These are phyloP conservation scores for Cryphonectria carpinicola DNA, from an alignment of 2,329 filamentous ascomycete genomes.

Conservation along the genomic window DNA sequence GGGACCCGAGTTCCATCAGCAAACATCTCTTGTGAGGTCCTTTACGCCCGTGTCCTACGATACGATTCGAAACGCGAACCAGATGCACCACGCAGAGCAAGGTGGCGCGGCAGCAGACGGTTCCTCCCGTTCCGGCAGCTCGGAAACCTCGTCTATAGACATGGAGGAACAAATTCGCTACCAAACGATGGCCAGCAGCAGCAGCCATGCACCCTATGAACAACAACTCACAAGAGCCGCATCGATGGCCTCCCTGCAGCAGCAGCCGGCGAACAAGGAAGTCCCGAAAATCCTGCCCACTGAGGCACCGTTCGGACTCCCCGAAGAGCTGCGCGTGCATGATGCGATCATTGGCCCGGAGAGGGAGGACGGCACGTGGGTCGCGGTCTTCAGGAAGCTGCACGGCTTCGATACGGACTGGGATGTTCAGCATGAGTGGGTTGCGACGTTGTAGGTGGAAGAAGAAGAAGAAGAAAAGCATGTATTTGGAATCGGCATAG, in stretches of 20 bases:
- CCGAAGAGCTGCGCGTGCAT: conserved; percentile 38
- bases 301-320: conserved; percentile 40
- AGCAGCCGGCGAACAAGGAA: background rate
- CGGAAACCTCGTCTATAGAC: conserved; percentile 13
- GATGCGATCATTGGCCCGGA: conserved; percentile 37
- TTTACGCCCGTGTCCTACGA: background rate
- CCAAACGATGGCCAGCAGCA: background rate
- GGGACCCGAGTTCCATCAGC: background rate
- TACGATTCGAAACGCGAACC: background rate
- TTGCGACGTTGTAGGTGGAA: conserved; percentile 21
- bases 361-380: conserved; percentile 38
- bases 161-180: conserved; percentile 7
- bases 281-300: conserved; percentile 27
- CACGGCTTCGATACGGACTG: conserved; percentile 36
- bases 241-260: conserved; percentile 10
- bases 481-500: background rate
- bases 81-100: conserved; percentile 1
- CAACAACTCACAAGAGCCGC: background rate
- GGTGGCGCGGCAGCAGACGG: background rate
- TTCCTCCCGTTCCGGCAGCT: conserved; percentile 11
- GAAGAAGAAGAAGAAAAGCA: too few species aligned
- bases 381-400: conserved; percentile 39
- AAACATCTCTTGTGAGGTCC: background rate
- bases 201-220: background rate
- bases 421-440: conserved; percentile 37